A percentile compares a stretch with the other conserved stretches of the same genome.
Conservation (phyloP, 495 filamentous ascomycete species). For the Penicillium bialowiezense region DNA sequence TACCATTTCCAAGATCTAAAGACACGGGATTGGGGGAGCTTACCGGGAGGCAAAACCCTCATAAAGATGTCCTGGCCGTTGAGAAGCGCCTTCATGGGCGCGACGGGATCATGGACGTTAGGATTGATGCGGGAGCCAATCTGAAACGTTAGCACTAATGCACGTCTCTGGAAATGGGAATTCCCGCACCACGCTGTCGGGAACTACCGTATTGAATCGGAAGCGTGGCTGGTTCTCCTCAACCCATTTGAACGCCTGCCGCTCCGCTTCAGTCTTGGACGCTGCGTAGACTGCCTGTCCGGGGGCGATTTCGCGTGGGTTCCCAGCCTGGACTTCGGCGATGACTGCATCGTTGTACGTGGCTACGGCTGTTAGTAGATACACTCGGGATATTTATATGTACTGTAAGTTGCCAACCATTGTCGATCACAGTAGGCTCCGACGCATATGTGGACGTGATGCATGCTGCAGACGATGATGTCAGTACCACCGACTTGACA, state of each 20-base stretch:
- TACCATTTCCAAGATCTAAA: not conserved
- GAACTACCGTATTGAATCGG: constrained; percentile 50
- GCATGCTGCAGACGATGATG: not conserved
- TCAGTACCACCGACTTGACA: not conserved
- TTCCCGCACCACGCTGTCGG: constrained; percentile 35
- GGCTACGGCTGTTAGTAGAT: constrained; percentile 8
- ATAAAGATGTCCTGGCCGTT: constrained; percentile 4
- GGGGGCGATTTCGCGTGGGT: not conserved
- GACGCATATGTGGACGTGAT: not conserved
- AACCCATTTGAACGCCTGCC: constrained; percentile 50
- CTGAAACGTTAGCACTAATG: constrained; percentile 8
- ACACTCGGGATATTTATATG: not conserved
- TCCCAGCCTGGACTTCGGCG: constrained; percentile 43
- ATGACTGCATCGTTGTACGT: constrained; percentile 48
- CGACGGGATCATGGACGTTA: not conserved
- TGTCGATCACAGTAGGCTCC: not conserved
- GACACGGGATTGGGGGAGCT: no score
- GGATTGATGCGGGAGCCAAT: constrained; percentile 3
- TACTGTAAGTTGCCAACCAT: not conserved
- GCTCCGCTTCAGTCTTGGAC: constrained; percentile 55
- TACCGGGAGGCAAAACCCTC: not conserved
- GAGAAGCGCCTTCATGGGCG: constrained; percentile 20
- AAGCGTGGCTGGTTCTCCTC: constrained; percentile 47
- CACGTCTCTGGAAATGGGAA: constrained; percentile 6
- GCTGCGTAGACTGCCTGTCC: constrained; percentile 46